These are phyloP conservation scores for Populus trichocarpa DNA, from an alignment of 441 rosid genomes.

Conservation along the genomic window DNA sequence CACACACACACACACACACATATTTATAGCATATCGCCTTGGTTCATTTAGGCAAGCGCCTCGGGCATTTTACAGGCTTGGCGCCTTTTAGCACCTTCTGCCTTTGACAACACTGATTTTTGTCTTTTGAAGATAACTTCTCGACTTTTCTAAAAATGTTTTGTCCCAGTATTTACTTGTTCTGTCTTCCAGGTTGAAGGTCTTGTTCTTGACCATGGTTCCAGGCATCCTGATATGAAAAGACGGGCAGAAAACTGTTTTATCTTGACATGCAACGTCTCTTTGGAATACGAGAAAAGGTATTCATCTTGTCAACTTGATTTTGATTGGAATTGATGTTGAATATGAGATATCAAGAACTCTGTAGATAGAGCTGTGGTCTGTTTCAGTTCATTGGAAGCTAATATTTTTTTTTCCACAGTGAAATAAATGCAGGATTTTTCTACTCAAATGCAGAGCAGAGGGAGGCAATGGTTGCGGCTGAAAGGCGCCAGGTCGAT, in stretches of 20 bases:
- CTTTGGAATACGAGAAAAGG: conserved; percentile 98
- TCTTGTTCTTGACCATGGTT: conserved; percentile 97
- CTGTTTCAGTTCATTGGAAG: conserved; percentile 3
- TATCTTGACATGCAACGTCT: conserved; percentile 93
- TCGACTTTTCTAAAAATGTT: background rate
- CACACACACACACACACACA: too few relatives aligned
- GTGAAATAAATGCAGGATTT: conserved; percentile 98
- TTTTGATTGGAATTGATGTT: background rate
- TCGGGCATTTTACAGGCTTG: background rate
- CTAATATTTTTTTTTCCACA: conserved; percentile 32
- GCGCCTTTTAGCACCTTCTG: background rate
- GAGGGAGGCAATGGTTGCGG: conserved; percentile 96
- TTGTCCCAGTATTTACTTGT: background rate
- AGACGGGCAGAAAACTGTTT: conserved; percentile 91
- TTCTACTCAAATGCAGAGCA: conserved; percentile 98
- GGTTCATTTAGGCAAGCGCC: background rate
- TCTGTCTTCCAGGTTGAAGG: conserved; percentile 75
- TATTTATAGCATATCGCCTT: background rate
- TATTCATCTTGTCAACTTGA: conserved; percentile 9
- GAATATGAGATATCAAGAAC: background rate
- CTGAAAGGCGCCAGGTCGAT: conserved; percentile 86
- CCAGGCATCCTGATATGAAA: conserved; percentile 99
- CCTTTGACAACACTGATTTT: background rate
- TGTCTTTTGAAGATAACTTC: background rate
- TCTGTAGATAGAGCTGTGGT: background rate